Base-by-base conservation (phyloP, 2,329 filamentous ascomycete genomes). In the Diaporthe batatas region DNA sequence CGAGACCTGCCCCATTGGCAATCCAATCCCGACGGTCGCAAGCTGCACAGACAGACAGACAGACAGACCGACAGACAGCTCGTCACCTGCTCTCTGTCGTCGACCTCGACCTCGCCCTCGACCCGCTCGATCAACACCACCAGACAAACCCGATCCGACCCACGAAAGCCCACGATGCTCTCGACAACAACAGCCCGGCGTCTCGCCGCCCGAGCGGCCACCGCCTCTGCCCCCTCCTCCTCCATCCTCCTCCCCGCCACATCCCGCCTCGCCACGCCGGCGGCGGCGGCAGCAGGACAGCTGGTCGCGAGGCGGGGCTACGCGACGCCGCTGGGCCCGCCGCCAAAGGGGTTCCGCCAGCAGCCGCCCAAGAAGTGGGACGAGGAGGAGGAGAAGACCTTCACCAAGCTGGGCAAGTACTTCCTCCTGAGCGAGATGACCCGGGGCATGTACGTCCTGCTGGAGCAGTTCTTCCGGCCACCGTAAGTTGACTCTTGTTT, bases 381-480 rank as follows among this genome's bases (percentile, higher is more conserved):
- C 77, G 90, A 97, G 83, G 89, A 91, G 76, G 87, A 89, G 75
- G 94, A 97, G 82, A 91, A 88, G 76, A 90, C 93, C 47, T 85
- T 97, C 78, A 94, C 98, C 85, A 93, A 92, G 83, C 88, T 94
- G 76, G 95, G 94, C 78, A 96, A 95, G 82, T 98, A 95, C 88
- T 99, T 99, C 86, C 89, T 99, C 82, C 86, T 98, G 88, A 92
- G 93, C 70, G 96, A 99, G 89, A 96, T 98, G 93, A 89, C 94
- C 83, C 91, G 96, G 81, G 96, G 96, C 84, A 98, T 99, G 96
- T 99, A 98, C 82, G 92, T 99, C 77, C 91, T 96, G 84, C 82
- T 99, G 81, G 96, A 99, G 90, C 96, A 99, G 87, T 99, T 93
- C 90, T 98, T 99, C 88, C 89, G 96, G 84, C 94, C 96, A 85